phyloP scores from a whole-genome alignment of 345 rosid species.

The Rhodomyrtus tomentosa region DNA sequence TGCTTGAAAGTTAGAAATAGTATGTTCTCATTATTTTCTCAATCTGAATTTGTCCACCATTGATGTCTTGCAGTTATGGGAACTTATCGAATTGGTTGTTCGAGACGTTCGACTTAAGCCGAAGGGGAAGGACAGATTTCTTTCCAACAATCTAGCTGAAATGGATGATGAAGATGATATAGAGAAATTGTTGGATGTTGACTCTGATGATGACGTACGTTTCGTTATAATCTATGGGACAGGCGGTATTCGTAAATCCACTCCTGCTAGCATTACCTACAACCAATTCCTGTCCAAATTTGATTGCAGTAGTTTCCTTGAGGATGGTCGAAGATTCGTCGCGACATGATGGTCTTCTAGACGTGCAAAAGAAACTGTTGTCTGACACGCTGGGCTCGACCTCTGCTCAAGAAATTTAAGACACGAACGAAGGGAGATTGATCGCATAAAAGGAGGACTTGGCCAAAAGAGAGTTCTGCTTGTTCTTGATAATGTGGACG shows the following conservation, averaged over 20 bases:
- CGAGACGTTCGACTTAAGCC: neutral
- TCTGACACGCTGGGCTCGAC: fast-evolving
- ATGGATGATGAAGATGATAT: fast-evolving
- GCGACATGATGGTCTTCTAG: neutral
- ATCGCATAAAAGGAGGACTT: neutral
- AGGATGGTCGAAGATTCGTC: neutral
- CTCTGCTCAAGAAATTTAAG: fast-evolving
- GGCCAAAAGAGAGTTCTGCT: neutral
- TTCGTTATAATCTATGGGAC: neutral
- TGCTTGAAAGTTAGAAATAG: no score
- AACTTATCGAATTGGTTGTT: neutral
- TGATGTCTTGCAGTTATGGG: neutral
- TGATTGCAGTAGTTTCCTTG: neutral
- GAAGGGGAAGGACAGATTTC: neutral
- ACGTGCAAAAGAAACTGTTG: neutral
- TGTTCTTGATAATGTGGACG: neutral
- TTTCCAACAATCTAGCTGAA: neutral
- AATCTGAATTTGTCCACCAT: neutral
- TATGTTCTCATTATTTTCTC: neutral
- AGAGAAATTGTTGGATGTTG: neutral
- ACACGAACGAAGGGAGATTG: fast-evolving
- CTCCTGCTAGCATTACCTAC: neutral
- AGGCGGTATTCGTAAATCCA: neutral
- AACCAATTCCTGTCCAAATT: neutral
- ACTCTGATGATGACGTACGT: fast-evolving